Evolutionary conservation across 75 land plant species (phyloP).

Genomic region (Azolla pinnata): DNA sequence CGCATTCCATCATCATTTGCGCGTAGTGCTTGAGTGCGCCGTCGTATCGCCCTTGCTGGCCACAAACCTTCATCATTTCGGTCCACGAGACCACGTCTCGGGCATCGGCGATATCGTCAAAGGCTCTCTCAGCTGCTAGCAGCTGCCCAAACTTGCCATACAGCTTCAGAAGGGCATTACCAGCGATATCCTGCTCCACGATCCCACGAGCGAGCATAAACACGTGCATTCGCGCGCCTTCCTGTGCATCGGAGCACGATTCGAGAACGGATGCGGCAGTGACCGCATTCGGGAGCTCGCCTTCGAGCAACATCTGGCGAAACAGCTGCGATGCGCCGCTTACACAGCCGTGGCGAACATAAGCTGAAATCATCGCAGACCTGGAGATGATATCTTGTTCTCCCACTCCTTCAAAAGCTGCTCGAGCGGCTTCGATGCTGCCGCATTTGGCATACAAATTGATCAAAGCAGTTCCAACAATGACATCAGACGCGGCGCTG

Average conservation of each 20-base stretch:
- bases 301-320: conserved; percentile 7
- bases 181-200: not conserved
- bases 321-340: not conserved
- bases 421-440: not conserved
- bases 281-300: not conserved
- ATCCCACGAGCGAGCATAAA: not conserved
- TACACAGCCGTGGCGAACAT: not conserved
- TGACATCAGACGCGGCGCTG: conserved; percentile 26
- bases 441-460: conserved; percentile 29
- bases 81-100: conserved; percentile 43
- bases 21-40: conserved; percentile 34
- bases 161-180: not conserved
- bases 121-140: conserved; percentile 8
- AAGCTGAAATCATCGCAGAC: not conserved
- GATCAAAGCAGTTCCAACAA: conserved; percentile 27
- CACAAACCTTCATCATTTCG: conserved; percentile 31
- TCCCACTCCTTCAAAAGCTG: not conserved
- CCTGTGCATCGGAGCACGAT: not conserved
- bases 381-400: not conserved
- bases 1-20: conserved; percentile 31
- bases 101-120: conserved; percentile 3
- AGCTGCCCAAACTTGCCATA: not conserved
- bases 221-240: not conserved
- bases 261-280: not conserved
- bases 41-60: conserved; percentile 20